A percentile compares a stretch with the other conserved stretches of the same genome.
phyloP scores from a whole-genome alignment of 768 basidiomycete genomes.

The Lentinus brumalis region DNA sequence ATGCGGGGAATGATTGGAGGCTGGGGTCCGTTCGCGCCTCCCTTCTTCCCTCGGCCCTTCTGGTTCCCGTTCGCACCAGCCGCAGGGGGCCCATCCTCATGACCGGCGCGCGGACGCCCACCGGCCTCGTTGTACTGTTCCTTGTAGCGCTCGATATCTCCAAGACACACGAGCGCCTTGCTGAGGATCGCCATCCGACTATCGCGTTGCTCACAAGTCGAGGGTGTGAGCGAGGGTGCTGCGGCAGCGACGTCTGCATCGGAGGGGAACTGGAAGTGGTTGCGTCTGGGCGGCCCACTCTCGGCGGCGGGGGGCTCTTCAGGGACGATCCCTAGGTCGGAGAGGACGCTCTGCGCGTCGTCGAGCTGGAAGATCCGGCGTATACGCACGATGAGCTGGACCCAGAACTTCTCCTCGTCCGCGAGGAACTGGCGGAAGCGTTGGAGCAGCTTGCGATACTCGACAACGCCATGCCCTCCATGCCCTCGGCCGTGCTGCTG shows the following conservation, averaged over 20 bases:
- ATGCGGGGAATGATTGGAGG: conserved; percentile 43
- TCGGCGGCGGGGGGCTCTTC: conserved; percentile 29
- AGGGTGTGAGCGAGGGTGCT: conserved; percentile 32
- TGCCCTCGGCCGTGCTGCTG: conserved; percentile 39
- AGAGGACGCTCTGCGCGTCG: conserved; percentile 60
- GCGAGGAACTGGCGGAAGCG: conserved; percentile 89
- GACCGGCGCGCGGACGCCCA: conserved; percentile 65
- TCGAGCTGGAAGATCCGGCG: conserved; percentile 71
- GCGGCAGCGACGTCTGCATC: conserved; percentile 42
- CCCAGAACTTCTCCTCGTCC: conserved; percentile 93
- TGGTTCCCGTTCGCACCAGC: conserved; percentile 31
- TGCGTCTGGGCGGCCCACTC: conserved; percentile 43
- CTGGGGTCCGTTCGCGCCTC: conserved; percentile 45
- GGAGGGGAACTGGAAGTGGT: conserved; percentile 65
- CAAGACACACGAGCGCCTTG: conserved; percentile 89
- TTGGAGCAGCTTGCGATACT: conserved; percentile 82
- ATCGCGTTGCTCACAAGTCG: conserved; percentile 55
- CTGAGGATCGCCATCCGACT: conserved; percentile 74
- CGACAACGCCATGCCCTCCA: conserved; percentile 63
- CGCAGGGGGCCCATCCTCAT: conserved; percentile 55
- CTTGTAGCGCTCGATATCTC: conserved; percentile 92
- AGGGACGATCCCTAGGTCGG: conserved; percentile 52
- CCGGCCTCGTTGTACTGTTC: conserved; percentile 84
- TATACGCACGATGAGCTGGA: conserved; percentile 72
- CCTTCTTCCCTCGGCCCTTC: conserved; percentile 47